phyloP scores from a whole-genome alignment of 2,329 filamentous ascomycete species.

The Ceratocystis alfenasii region DNA sequence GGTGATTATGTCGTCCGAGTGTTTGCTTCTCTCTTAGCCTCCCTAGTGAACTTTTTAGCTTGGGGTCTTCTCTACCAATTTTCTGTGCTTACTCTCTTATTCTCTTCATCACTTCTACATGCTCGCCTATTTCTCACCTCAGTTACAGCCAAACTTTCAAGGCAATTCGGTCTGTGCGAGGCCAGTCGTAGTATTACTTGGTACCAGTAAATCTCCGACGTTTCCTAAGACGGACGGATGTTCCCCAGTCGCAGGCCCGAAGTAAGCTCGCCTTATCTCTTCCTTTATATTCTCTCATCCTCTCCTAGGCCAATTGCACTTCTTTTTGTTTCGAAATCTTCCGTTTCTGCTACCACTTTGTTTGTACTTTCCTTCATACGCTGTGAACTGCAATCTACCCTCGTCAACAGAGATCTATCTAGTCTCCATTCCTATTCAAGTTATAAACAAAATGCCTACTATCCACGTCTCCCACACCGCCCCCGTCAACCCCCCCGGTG shows the following conservation, averaged over 20 bases:
- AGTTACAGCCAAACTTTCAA: background rate
- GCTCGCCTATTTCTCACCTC: background rate
- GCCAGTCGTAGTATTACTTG: background rate
- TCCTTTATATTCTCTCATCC: background rate
- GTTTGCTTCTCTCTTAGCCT: background rate
- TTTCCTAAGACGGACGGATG: background rate
- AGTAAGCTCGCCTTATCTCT: background rate
- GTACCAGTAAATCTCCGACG: background rate
- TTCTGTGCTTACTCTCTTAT: background rate
- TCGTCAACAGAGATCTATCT: background rate
- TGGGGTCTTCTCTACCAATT: background rate
- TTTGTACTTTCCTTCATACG: background rate
- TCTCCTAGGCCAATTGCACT: background rate
- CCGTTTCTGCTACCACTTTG: background rate
- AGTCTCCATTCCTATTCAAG: background rate
- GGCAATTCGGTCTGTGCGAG: background rate
- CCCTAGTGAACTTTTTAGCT: background rate
- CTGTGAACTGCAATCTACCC: background rate
- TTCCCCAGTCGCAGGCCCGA: background rate
- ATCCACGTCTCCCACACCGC: slow-evolving; percentile 26
- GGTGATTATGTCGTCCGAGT: background rate
- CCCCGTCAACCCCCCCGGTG: slow-evolving; percentile 27
- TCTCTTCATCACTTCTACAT: background rate
- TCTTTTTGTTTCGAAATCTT: background rate
- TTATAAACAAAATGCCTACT: slow-evolving; percentile 1